Conservation (phyloP, 2,329 filamentous ascomycete species). For the Leptodontidium sp. region DNA sequence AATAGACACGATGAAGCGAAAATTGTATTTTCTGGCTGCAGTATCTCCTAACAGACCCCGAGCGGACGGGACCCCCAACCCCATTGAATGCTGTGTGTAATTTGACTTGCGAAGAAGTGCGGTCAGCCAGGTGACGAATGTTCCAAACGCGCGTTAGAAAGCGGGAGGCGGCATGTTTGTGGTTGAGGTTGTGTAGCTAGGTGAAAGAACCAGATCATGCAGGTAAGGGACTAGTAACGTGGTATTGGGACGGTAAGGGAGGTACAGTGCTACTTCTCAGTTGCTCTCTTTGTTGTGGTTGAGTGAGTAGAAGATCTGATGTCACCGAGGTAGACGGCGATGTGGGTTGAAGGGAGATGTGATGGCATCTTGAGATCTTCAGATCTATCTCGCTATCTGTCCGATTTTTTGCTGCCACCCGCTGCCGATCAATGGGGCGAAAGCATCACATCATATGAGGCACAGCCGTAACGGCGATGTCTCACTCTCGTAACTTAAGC, state of each 20-base stretch:
- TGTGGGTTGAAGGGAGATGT: not conserved
- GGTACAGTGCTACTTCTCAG: not conserved
- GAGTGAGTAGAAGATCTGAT: too few relatives aligned
- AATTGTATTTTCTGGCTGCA: too few relatives aligned
- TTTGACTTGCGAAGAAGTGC: too few relatives aligned
- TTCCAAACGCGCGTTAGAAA: constrained; percentile 10
- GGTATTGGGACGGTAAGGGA: not conserved
- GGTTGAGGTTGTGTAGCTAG: not conserved
- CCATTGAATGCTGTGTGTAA: too few relatives aligned
- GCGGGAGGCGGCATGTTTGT: constrained; percentile 5
- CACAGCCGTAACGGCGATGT: constrained; percentile 4
- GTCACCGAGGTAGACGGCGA: not conserved
- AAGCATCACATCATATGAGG: not conserved
- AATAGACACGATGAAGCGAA: too few relatives aligned
- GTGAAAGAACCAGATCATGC: constrained; percentile 7
- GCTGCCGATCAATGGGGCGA: too few relatives aligned
- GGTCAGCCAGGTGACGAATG: not conserved
- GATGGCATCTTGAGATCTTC: too few relatives aligned
- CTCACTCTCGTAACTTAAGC: not conserved
- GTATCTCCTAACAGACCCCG: too few relatives aligned
- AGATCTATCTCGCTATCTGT: too few relatives aligned
- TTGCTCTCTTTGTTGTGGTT: not conserved
- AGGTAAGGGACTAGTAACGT: constrained; percentile 7
- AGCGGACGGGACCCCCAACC: too few relatives aligned
- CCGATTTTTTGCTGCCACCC: too few relatives aligned